Evolutionary conservation across 352 stramenopile species (phyloP), one percentile per base, ranked within the genome.

Genomic region (Halophytophthora polymorphica): DNA sequence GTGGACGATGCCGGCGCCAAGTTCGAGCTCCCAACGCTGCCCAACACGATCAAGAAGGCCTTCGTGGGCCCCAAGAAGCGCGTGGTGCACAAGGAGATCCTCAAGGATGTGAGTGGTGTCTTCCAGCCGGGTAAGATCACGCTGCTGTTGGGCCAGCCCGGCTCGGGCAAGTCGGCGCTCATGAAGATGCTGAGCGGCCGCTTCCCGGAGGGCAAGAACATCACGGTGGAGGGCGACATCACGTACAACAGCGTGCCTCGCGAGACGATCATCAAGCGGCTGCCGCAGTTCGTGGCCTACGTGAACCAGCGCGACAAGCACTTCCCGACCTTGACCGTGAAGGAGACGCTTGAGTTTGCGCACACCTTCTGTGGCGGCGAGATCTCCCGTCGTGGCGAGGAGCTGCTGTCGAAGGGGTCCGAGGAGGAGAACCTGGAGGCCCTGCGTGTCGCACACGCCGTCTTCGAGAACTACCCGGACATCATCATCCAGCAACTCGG

Each of bases 311-410:
- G 66, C n/a, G 87, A 97, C 63, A 57, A 60, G 23, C 58, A 67
- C 35, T 64, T 49, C 39, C 52, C 58, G 1, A 59, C 49, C 6
- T 19, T 67, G 11, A 67, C 57, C 1, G 57, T 66, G 29, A 62
- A 66, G 23, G 49, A 56, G 49, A 56, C 49, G 18, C 28, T 56
- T 17, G 34, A 56, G 38, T 56, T 56, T 35, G 51, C 57, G 95
- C 58, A 97, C 90, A 11, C 77, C 96, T 57, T 28, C 19, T 60
- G 53, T 47, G 52, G 52, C 6, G 45, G 53, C 15, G 45, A 41
- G 15, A 33, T 69, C 1, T 45, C 58, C 7, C 4, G 55, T n/a
- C 50, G 39, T 6, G 53, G 36, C n/a, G 42, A 55, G 17, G 44
- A 66, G n/a, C 36, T 53, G 6, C 60, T 93, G 25, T 65, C 23